Evolutionary conservation across 768 basidiomycete species (phyloP).

Genomic region (Hypholoma fasciculare): DNA sequence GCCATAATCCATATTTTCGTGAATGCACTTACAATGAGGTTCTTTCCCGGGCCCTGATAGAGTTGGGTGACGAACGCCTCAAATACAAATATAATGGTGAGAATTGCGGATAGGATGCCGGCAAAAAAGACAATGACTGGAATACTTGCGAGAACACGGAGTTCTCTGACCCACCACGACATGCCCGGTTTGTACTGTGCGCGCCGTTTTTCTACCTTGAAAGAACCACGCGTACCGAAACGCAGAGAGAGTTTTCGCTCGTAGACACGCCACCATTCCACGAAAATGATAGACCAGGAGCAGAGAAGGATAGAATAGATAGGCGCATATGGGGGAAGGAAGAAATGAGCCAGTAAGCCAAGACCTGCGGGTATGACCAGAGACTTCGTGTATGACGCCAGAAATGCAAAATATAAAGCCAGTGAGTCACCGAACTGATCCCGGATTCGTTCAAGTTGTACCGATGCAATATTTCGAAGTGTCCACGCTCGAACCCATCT

Average conservation of each 20-base stretch:
- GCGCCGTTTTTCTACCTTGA: slow-evolving; percentile 73
- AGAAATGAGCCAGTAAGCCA: slow-evolving; percentile 69
- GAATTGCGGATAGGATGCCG: slow-evolving; percentile 60
- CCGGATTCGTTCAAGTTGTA: slow-evolving; percentile 68
- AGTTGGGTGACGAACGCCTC: slow-evolving; percentile 90
- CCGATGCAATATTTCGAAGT: slow-evolving; percentile 57
- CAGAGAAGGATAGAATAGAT: slow-evolving; percentile 73
- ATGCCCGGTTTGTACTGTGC: slow-evolving; percentile 55
- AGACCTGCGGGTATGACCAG: slow-evolving; percentile 75
- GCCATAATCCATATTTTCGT: not conserved
- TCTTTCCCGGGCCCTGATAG: slow-evolving; percentile 85
- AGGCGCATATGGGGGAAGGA: slow-evolving; percentile 73
- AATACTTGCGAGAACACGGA: slow-evolving; percentile 64
- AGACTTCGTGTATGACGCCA: slow-evolving; percentile 79
- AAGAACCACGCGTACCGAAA: slow-evolving; percentile 79
- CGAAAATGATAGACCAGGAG: slow-evolving; percentile 85
- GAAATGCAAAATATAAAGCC: slow-evolving; percentile 88
- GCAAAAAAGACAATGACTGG: slow-evolving; percentile 79
- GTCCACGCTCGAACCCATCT: slow-evolving; percentile 80
- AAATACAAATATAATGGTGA: slow-evolving; percentile 82
- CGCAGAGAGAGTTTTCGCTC: slow-evolving; percentile 82
- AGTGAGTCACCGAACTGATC: slow-evolving; percentile 82
- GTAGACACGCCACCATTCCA: slow-evolving; percentile 90
- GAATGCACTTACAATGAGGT: slow-evolving; percentile 62
- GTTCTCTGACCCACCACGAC: slow-evolving; percentile 75